These are phyloP conservation scores for Dendrocalamus sinicus DNA, from an alignment of 176 grass and related monocot species.

Conservation along the genomic window DNA sequence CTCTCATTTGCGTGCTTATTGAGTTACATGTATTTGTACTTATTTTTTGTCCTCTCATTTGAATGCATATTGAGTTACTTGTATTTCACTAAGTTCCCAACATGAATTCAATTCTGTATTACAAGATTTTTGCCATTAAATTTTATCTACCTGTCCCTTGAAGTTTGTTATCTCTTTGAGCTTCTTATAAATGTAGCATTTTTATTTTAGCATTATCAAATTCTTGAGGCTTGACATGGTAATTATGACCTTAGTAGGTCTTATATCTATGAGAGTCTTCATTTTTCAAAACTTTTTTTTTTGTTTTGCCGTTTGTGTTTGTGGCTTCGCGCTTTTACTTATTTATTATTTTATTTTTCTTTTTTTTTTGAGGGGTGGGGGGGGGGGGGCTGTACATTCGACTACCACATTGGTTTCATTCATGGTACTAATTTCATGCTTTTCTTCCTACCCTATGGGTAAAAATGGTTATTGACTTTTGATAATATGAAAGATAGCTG, in stretches of 20 bases:
- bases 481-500: slow-evolving; percentile 3
- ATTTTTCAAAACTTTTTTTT: neutral
- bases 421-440: neutral
- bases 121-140: slow-evolving; percentile 2
- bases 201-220: neutral
- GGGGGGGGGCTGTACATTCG: too few relatives aligned
- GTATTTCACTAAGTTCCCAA: slow-evolving; percentile 6
- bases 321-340: neutral
- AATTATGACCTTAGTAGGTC: neutral
- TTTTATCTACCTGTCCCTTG: neutral
- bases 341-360: too few relatives aligned
- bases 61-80: slow-evolving; percentile 18
- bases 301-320: neutral
- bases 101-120: neutral
- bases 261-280: neutral
- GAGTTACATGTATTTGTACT: slow-evolving; percentile 24
- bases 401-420: neutral
- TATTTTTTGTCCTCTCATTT: slow-evolving; percentile 29
- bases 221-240: slow-evolving; percentile 1
- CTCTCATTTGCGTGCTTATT: slow-evolving; percentile 21
- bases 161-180: slow-evolving; percentile 24
- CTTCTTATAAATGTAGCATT: slow-evolving; percentile 13
- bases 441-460: neutral
- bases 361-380: too few relatives aligned
- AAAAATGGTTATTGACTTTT: slow-evolving; percentile 16